Percentiles rank a stretch among this genome's conserved stretches.
Conservation (phyloP, 805 yeast species). For the Kurtzmaniella cleridarum region DNA sequence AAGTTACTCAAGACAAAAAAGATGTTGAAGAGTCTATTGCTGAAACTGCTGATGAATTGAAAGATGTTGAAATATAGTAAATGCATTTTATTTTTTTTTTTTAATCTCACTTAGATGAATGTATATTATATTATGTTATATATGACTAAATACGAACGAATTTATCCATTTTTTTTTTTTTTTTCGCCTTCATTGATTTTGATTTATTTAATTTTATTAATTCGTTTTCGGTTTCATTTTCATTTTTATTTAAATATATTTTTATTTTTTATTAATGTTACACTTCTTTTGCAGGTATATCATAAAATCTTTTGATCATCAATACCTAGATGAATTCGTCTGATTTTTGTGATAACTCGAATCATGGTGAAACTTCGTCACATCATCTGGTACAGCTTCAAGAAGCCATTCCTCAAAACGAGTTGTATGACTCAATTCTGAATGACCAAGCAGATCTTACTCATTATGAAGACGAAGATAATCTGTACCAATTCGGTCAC, state of each 20-base stretch:
- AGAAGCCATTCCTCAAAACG: conserved; percentile 23
- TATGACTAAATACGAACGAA: no score
- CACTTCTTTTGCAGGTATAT: no score
- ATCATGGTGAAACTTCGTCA: conserved; percentile 5
- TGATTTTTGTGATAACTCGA: conserved; percentile 20
- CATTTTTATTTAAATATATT: no score
- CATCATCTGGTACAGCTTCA: conserved; percentile 24
- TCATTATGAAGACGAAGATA: background rate
- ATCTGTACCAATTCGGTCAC: no score
- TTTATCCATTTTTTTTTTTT: no score
- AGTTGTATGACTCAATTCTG: conserved; percentile 24
- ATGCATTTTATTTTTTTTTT: no score
- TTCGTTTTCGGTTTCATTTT: no score
- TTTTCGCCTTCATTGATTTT: no score
- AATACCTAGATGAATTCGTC: conserved; percentile 17
- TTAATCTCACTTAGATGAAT: no score
- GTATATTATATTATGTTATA: no score
- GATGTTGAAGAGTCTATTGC: conserved; percentile 4
- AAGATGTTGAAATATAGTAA: conserved; percentile 8
- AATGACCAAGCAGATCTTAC: conserved; percentile 5
- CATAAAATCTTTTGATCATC: background rate
- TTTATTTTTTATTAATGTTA: no score
- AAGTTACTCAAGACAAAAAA: conserved; percentile 2
- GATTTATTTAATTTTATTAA: no score
- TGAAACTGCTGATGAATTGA: conserved; percentile 7